Evolutionary conservation across 78 protist genomes (phyloP).

Genomic region (Cavenderia fasciculata): DNA sequence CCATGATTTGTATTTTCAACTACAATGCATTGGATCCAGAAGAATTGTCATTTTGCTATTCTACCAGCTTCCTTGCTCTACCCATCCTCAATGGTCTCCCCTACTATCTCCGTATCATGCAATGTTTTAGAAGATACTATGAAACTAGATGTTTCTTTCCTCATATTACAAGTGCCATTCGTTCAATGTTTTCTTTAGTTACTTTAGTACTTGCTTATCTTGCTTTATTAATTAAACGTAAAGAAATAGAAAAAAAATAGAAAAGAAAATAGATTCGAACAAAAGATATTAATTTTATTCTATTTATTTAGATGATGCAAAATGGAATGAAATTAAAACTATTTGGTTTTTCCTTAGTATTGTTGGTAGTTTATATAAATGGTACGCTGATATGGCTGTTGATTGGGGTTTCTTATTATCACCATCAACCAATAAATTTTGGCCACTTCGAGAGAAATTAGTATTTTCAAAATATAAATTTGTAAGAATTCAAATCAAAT

Average conservation of each 20-base stretch:
- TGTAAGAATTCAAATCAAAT: too few species aligned
- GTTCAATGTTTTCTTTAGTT: conserved; percentile 49
- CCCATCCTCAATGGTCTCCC: conserved; percentile 45
- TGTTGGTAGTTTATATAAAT: conserved; percentile 58
- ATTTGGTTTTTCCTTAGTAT: conserved; percentile 39
- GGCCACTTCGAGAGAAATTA: conserved; percentile 49
- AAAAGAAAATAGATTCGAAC: background rate
- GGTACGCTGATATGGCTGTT: conserved; percentile 58
- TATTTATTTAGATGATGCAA: background rate
- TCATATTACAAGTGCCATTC: conserved; percentile 65
- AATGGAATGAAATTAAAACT: conserved; percentile 5
- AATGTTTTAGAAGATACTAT: conserved; percentile 70
- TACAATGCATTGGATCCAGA: conserved; percentile 8
- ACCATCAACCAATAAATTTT: conserved; percentile 5
- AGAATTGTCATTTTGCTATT: conserved; percentile 5
- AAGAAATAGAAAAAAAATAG: too few species aligned
- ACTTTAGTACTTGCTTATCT: conserved; percentile 22
- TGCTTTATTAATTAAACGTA: conserved; percentile 19
- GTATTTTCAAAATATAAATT: too few species aligned
- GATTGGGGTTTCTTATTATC: conserved; percentile 61
- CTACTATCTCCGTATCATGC: conserved; percentile 50
- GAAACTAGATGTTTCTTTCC: conserved; percentile 68
- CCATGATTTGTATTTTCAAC: conserved; percentile 71
- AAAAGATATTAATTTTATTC: background rate
- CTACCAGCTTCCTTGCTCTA: conserved; percentile 28